phyloP scores from a whole-genome alignment of 1,284 basidiomycete genomes.

The Tilletia caries region DNA sequence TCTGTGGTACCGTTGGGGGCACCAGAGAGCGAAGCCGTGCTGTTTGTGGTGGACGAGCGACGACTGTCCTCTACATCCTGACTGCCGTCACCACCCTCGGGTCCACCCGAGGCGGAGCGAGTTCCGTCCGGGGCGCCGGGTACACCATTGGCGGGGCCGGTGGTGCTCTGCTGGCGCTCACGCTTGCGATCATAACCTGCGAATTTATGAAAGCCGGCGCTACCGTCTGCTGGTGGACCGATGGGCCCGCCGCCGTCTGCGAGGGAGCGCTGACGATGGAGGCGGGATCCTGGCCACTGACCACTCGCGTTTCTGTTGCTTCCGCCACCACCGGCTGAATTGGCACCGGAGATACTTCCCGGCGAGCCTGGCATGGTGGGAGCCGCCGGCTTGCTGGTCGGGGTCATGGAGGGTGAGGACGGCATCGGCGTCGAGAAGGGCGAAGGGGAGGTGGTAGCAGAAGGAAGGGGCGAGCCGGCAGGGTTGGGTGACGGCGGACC shows the following conservation, averaged over 20 bases:
- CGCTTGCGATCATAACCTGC: constrained; percentile 30
- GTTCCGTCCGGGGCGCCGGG: neutral
- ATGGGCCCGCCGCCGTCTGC: constrained; percentile 40
- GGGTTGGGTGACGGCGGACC: constrained; percentile 1
- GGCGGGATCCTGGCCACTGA: constrained; percentile 9
- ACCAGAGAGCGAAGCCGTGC: neutral
- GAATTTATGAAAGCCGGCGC: constrained; percentile 43
- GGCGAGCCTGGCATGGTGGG: neutral
- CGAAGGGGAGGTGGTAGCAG: neutral
- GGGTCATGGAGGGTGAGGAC: neutral
- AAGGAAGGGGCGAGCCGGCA: neutral
- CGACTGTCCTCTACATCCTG: neutral
- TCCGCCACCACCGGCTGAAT: no score
- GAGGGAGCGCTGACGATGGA: constrained; percentile 12
- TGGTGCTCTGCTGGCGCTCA: constrained; percentile 9
- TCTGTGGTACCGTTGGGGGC: neutral
- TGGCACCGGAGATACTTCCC: neutral
- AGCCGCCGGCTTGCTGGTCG: neutral
- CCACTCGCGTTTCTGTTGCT: neutral
- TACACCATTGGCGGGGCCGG: neutral
- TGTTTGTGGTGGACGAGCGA: neutral
- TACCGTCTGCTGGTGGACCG: constrained; percentile 42
- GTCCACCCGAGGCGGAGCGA: no score
- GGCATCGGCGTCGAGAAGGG: neutral
- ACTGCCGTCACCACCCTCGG: neutral